These are phyloP conservation scores for Groenewaldozyma sp. DNA, from an alignment of 1,139 yeast genomes.

Conservation along the genomic window DNA sequence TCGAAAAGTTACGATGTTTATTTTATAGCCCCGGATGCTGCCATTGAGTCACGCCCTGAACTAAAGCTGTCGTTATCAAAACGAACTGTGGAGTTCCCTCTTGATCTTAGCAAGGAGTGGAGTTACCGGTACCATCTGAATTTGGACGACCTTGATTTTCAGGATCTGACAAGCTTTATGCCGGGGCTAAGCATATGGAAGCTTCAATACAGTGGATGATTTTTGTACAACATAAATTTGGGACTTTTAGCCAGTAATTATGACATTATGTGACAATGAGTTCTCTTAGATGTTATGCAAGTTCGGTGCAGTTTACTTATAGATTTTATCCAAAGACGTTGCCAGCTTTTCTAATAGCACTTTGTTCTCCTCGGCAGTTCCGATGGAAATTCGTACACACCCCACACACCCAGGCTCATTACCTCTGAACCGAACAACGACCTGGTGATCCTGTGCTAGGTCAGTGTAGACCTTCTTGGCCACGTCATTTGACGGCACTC, in stretches of 20 bases:
- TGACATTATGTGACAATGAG: neutral
- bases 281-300: neutral
- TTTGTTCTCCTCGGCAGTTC: constrained; percentile 68
- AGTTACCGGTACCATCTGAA: constrained; percentile 18
- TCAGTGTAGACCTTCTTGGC: constrained; percentile 59
- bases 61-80: constrained; percentile 11
- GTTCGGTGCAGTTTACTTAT: too few relatives aligned
- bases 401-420: constrained; percentile 83
- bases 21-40: constrained; percentile 11
- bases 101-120: constrained; percentile 17
- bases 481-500: constrained; percentile 55
- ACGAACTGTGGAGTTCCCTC: constrained; percentile 4
- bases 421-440: constrained; percentile 89
- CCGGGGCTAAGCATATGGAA: constrained; percentile 11
- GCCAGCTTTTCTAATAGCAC: constrained; percentile 44
- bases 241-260: constrained; percentile 1
- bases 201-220: neutral
- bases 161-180: constrained; percentile 7
- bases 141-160: constrained; percentile 37
- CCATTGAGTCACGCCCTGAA: constrained; percentile 28
- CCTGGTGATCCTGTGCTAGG: constrained; percentile 62
- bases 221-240: neutral
- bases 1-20: constrained; percentile 6
- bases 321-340: constrained; percentile 30
- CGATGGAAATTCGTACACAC: constrained; percentile 76